Percentiles rank a stretch among this genome's conserved stretches.
Conservation (phyloP, 805 yeast genomes). For the Teunomyces panamensis region DNA sequence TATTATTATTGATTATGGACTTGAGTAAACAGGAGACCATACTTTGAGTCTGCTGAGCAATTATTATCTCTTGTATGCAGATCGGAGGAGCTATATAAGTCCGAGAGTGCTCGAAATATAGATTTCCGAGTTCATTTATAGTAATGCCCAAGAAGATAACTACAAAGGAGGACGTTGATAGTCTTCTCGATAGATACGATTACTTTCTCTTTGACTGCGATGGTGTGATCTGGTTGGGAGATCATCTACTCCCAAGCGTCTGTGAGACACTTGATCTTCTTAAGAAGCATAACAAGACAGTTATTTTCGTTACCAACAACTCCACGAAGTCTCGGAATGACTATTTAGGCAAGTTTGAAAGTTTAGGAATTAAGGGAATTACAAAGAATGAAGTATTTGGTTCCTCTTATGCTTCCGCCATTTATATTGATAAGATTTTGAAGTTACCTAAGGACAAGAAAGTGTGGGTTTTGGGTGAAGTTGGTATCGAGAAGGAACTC, state of each 20-base stretch:
- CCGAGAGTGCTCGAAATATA: not conserved
- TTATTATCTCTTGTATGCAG: not conserved
- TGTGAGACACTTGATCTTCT: constrained; percentile 71
- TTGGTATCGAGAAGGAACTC: constrained; percentile 81
- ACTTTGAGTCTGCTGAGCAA: too few species aligned
- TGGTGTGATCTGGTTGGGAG: constrained; percentile 95
- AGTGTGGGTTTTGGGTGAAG: constrained; percentile 86
- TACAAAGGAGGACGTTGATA: constrained; percentile 45
- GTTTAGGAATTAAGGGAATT: constrained; percentile 49
- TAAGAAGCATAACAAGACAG: constrained; percentile 53
- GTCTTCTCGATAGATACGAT: constrained; percentile 65
- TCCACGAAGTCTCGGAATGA: constrained; percentile 84
- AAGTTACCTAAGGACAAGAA: constrained; percentile 72
- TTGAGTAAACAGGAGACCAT: too few species aligned
- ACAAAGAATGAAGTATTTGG: constrained; percentile 77
- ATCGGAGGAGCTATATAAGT: not conserved
- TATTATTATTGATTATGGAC: not conserved
- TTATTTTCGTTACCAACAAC: constrained; percentile 92
- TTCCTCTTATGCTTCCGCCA: constrained; percentile 87
- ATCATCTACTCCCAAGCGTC: constrained; percentile 72
- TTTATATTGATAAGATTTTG: constrained; percentile 74
- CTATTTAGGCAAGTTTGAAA: constrained; percentile 72
- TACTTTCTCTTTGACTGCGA: constrained; percentile 95
- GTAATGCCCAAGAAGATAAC: constrained; percentile 50
- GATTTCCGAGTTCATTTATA: not conserved